Evolutionary conservation across 1,284 basidiomycete species (phyloP), one percentile per base, ranked within the genome.

Genomic region (Flammula alnicola): DNA sequence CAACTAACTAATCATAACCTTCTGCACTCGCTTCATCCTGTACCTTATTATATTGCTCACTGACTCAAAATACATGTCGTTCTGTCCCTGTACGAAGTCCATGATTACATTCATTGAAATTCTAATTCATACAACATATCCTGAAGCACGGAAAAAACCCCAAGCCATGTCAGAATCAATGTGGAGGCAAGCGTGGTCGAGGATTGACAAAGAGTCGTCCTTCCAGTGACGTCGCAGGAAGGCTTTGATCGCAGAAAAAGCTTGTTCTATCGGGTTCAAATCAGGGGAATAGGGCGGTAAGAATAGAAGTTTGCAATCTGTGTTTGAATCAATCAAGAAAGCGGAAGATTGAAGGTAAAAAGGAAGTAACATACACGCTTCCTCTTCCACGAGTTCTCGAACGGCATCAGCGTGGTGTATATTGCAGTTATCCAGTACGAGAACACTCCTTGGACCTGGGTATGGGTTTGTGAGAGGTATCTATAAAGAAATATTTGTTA

Each of bases 391-490:
- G 4, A 57, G 44, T 37, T 49, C 26, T 11, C 43, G 33, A 12
- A 57, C 49, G 12, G 36, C 49, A 11, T 52, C 47, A 16, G 47
- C 32, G 32, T 56, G 44, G 33, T 56, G 51, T 14, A 56, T 56
- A 40, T 44, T 57, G 35, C 49, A 57, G 22, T 57, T 57, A 35
- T 57, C 46, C n/a, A 49, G 41, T 26, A 39, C 27, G 0, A 57
- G 23, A 8, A 57, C 50, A 45, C 56, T 57, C 17, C 35, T 23
- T 20, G 50, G 52, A n/a, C 53, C 53, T 32, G 53, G 53, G 30
- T 57, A 57, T n/a, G 56, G 53, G 25, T 57, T 57, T 16, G 53
- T 57, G 19, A 57, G 43, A 12, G 52, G 52, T 10, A 55, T 52
- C 55, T 49, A 19, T 1, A 41, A n/a, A n/a, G n/a, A 3, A 12